Evolutionary conservation across 495 filamentous ascomycete genomes (phyloP).

Genomic region (Choiromyces venosus): DNA sequence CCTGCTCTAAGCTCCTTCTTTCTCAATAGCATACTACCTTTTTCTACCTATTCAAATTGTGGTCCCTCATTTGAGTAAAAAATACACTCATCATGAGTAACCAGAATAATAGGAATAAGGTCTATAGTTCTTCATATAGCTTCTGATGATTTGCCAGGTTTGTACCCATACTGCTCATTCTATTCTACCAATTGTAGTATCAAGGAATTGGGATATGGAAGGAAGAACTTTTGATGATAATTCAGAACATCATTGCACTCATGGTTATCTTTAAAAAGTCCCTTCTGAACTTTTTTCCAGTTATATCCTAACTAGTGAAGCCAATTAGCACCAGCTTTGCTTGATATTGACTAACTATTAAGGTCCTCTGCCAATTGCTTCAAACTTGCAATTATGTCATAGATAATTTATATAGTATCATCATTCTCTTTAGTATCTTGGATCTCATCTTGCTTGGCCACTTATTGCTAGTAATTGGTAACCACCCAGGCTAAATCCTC

Average conservation of each 20-base stretch:
- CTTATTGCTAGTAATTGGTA: neutral
- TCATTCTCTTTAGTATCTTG: neutral
- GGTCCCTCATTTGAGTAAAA: slow-evolving; percentile 2
- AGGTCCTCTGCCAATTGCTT: neutral
- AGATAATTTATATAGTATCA: neutral
- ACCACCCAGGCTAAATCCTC: neutral
- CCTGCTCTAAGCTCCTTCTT: slow-evolving; percentile 1
- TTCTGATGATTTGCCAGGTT: too few species aligned
- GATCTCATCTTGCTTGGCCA: neutral
- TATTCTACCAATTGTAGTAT: too few species aligned
- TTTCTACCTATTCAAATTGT: neutral
- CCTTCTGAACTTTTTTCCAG: slow-evolving; percentile 8
- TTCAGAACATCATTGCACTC: slow-evolving; percentile 7
- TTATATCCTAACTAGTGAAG: slow-evolving; percentile 12
- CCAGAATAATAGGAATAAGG: too few species aligned
- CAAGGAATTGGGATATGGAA: too few species aligned
- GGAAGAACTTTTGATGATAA: slow-evolving; percentile 3
- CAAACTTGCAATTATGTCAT: neutral
- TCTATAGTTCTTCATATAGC: too few species aligned
- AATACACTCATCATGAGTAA: slow-evolving; percentile 5
- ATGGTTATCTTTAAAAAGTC: slow-evolving; percentile 13
- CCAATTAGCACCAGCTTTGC: neutral
- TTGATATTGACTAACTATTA: neutral
- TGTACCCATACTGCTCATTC: too few species aligned
- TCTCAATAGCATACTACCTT: neutral